A percentile compares a stretch with the other conserved stretches of the same genome.
Evolutionary conservation across 192 early-diverging fungal species (phyloP).

Genomic region (Mortierella alpina): DNA sequence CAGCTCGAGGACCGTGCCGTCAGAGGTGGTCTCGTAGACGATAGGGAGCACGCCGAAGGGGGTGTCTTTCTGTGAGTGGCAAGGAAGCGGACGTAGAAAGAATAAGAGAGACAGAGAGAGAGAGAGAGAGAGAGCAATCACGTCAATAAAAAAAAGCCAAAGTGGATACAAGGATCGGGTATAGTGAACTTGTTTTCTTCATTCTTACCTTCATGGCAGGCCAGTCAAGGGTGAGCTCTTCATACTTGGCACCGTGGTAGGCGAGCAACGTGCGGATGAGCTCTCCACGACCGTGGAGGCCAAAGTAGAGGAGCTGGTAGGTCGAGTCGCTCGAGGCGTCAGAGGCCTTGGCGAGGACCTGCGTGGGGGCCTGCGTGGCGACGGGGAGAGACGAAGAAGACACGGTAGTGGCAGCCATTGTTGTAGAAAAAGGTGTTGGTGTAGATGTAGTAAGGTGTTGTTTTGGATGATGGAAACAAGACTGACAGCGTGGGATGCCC

Average conservation of each 20-base stretch:
- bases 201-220: too few species aligned
- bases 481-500: neutral
- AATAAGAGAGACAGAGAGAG: too few species aligned
- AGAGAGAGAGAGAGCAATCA: too few species aligned
- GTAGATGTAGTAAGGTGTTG: neutral
- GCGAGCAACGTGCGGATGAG: constrained; percentile 23
- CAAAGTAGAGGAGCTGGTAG: constrained; percentile 44
- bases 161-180: too few species aligned
- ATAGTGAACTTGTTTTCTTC: too few species aligned
- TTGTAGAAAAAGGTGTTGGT: neutral
- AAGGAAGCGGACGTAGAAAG: too few species aligned
- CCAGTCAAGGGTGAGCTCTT: constrained; percentile 22
- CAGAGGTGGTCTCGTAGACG: constrained; percentile 19
- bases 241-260: constrained; percentile 19
- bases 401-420: neutral
- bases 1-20: constrained; percentile 30
- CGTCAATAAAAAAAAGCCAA: neutral
- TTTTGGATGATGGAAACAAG: neutral
- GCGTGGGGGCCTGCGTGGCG: constrained; percentile 2
- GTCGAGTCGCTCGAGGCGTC: constrained; percentile 13
- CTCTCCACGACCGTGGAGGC: constrained; percentile 38
- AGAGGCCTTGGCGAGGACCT: constrained; percentile 9
- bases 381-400: neutral
- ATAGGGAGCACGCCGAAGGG: constrained; percentile 13
- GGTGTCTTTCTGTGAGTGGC: constrained; percentile 1